Evolutionary conservation across 495 filamentous ascomycete species (phyloP).

Genomic region (Lepraria neglecta): DNA sequence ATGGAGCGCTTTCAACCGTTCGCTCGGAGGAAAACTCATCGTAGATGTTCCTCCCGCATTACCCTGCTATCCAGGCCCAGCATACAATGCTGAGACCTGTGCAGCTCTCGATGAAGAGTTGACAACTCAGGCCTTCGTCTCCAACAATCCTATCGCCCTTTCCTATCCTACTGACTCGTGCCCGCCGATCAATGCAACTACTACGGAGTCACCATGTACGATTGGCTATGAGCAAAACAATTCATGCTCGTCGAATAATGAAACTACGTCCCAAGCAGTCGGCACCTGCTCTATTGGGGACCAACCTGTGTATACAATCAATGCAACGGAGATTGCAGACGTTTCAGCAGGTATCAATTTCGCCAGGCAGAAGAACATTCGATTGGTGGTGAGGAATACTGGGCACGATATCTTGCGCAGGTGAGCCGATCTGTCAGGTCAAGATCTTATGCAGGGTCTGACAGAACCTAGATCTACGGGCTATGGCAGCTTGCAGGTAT

Average conservation of each 20-base stretch:
- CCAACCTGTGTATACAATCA: slow-evolving; percentile 29
- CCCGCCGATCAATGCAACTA: slow-evolving; percentile 29
- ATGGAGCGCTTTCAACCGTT: slow-evolving; percentile 42
- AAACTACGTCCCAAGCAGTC: background rate
- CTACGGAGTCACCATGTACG: slow-evolving; percentile 15
- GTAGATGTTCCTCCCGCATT: slow-evolving; percentile 46
- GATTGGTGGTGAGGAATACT: slow-evolving; percentile 60
- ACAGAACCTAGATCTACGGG: slow-evolving; percentile 29
- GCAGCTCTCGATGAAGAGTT: slow-evolving; percentile 29
- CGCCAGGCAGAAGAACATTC: slow-evolving; percentile 49
- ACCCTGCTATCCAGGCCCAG: slow-evolving; percentile 46
- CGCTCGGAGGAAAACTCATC: slow-evolving; percentile 47
- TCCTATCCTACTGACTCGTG: slow-evolving; percentile 34
- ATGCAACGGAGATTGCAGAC: slow-evolving; percentile 30
- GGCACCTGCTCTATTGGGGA: slow-evolving; percentile 23
- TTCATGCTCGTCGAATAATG: background rate
- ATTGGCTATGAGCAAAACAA: slow-evolving; percentile 2
- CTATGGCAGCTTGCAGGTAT: slow-evolving; percentile 36
- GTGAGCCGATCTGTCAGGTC: slow-evolving; percentile 5
- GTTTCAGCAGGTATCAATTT: slow-evolving; percentile 40
- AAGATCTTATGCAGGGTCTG: background rate
- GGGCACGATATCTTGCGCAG: slow-evolving; percentile 45
- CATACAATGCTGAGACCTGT: slow-evolving; percentile 30
- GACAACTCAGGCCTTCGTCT: slow-evolving; percentile 31
- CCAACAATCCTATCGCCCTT: slow-evolving; percentile 31